phyloP scores from a whole-genome alignment of 805 yeast genomes.

The Candida ponderosae region DNA sequence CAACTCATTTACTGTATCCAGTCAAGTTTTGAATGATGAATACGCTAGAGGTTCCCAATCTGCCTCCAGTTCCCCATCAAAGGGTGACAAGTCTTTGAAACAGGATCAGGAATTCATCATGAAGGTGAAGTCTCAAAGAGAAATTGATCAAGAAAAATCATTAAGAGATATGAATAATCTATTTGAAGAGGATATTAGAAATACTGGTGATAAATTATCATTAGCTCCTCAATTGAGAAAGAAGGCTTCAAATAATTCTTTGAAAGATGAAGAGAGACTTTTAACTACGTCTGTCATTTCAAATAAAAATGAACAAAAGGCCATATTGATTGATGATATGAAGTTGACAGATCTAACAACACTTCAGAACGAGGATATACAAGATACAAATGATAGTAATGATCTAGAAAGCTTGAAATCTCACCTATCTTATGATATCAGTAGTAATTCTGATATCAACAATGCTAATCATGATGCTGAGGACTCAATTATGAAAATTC shows the following conservation, averaged over 20 bases:
- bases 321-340: background rate
- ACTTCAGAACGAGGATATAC: background rate
- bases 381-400: background rate
- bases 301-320: too few relatives aligned
- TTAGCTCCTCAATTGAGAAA: conserved; percentile 21
- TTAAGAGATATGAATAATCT: conserved; percentile 23
- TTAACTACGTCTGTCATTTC: conserved; percentile 4
- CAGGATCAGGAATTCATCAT: conserved; percentile 17
- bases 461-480: conserved; percentile 6
- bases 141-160: conserved; percentile 17
- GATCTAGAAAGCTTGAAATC: conserved; percentile 5
- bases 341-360: too few relatives aligned
- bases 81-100: conserved; percentile 6
- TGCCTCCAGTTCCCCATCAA: conserved; percentile 11
- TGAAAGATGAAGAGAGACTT: conserved; percentile 18
- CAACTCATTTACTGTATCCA: conserved; percentile 11
- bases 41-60: conserved; percentile 11
- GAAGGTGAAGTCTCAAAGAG: conserved; percentile 13
- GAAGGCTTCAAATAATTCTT: conserved; percentile 14
- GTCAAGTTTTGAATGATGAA: conserved; percentile 17
- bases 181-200: conserved; percentile 25
- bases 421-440: conserved; percentile 13
- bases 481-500: background rate
- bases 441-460: conserved; percentile 15
- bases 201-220: conserved; percentile 13